A percentile compares a stretch with the other conserved stretches of the same genome.
Evolutionary conservation across 495 filamentous ascomycete species (phyloP).

Genomic region (Xylaria intraflava): DNA sequence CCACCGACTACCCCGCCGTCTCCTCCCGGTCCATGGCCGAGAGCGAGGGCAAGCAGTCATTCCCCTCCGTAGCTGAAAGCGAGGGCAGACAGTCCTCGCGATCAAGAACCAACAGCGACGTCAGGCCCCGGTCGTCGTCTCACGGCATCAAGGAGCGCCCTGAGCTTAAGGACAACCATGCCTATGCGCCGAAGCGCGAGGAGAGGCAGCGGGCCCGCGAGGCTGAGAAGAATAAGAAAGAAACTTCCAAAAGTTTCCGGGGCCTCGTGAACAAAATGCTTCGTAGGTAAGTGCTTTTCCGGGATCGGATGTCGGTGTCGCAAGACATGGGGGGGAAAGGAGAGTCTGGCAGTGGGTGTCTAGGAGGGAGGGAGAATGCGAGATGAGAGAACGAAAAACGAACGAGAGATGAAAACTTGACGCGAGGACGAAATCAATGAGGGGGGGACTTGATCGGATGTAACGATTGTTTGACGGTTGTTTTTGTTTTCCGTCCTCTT

Average conservation of each 20-base stretch:
- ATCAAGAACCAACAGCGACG: background rate
- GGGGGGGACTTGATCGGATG: background rate
- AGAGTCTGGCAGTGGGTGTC: background rate
- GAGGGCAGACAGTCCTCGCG: background rate
- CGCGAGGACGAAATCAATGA: background rate
- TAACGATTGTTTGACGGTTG: no score
- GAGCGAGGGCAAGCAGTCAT: background rate
- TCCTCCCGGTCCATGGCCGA: background rate
- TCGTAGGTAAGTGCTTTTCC: background rate
- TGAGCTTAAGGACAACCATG: background rate
- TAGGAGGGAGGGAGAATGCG: background rate
- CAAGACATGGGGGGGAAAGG: background rate
- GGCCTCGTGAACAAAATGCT: conserved; percentile 8
- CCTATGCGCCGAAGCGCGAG: background rate
- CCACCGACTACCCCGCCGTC: background rate
- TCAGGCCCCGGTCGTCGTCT: background rate
- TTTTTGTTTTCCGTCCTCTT: background rate
- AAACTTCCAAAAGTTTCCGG: background rate
- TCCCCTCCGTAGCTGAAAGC: background rate
- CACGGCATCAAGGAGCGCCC: background rate
- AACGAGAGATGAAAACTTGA: background rate
- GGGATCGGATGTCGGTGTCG: background rate
- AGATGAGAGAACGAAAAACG: background rate
- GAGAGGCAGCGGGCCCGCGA: conserved; percentile 3
- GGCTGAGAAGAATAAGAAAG: conserved; percentile 3